Evolutionary conservation across 371 early-diverging fungal genomes (phyloP), one percentile per base, ranked within the genome.

Genomic region (Rhizopus delemar): DNA sequence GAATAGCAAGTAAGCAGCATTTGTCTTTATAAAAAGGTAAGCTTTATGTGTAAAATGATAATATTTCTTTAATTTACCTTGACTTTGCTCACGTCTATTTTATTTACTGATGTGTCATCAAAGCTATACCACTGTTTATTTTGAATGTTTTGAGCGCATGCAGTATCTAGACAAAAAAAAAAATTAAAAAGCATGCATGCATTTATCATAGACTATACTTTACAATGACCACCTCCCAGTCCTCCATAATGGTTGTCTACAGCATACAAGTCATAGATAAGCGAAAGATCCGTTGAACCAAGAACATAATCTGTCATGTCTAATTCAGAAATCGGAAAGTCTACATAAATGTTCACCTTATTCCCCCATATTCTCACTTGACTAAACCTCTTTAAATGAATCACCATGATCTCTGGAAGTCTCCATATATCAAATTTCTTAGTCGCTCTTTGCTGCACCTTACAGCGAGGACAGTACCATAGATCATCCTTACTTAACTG

Each of bases 231-330:
- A 39, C 95, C 95, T 41, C 93, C 93, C 48, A 94, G 64, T 4
- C 92, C 92, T 29, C 95, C 95, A 80, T 82, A 92, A 68, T 95
- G 96, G 63, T 95, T 95, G 52, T 91, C 92, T 6, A 95, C 91
- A 0, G 89, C 93, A 72, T 84, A 91, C 38, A 96, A 71, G 60
- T 96, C 95, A 65, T 95, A 96, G 1, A 92, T 77, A 4, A 78
- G 68, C 66, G 48, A 32, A 67, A 56, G 34, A 59, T 68, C 52
- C 6, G 41, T 32, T 15, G 50, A 34, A 38, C 66, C 51, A n/a
- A 67, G 52, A 0, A 71, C 71, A 5, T 63, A 52, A 9, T 69
- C 63, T 7, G 69, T 66, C 70, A 81, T 56, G 56, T 75, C 73
- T 9, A 78, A 52, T 8, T 65, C 73, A 57, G 62, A 57, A 28